Percentiles rank a stretch among this genome's conserved stretches.
These are phyloP conservation scores for Gracilaria gracilis DNA, from an alignment of 23 red algal species.

Conservation along the genomic window DNA sequence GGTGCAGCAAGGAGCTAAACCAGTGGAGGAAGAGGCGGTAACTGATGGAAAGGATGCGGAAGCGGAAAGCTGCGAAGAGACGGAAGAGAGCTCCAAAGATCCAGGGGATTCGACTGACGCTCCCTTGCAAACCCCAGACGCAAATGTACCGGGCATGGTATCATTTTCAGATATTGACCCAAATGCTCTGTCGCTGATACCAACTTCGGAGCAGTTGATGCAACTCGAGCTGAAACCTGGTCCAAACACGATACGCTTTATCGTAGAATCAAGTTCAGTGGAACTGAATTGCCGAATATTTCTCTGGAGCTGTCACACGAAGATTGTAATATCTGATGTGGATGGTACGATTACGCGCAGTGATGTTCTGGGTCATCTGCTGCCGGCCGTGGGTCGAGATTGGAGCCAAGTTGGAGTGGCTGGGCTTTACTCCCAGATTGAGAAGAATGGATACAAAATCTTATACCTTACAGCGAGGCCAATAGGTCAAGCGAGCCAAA, in stretches of 20 bases:
- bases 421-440: slow-evolving; percentile 86
- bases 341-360: slow-evolving; percentile 98
- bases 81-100: background rate
- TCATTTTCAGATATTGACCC: slow-evolving; percentile 62
- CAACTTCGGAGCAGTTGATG: slow-evolving; percentile 77
- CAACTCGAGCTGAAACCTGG: slow-evolving; percentile 83
- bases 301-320: slow-evolving; percentile 86
- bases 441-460: slow-evolving; percentile 91
- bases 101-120: background rate
- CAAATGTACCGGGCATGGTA: background rate
- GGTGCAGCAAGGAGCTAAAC: no score
- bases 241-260: slow-evolving; percentile 85
- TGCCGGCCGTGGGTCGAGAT: slow-evolving; percentile 95
- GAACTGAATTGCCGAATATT: slow-evolving; percentile 84
- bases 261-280: slow-evolving; percentile 76
- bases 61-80: background rate
- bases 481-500: slow-evolving; percentile 93
- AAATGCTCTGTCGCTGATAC: slow-evolving; percentile 67
- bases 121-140: background rate
- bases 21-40: background rate
- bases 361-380: slow-evolving; percentile 95
- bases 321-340: slow-evolving; percentile 91
- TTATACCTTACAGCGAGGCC: slow-evolving; percentile 95
- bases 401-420: slow-evolving; percentile 98
- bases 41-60: background rate